Conservation (phyloP, 495 filamentous ascomycete genomes). For the Aspergillus haitiensis region DNA sequence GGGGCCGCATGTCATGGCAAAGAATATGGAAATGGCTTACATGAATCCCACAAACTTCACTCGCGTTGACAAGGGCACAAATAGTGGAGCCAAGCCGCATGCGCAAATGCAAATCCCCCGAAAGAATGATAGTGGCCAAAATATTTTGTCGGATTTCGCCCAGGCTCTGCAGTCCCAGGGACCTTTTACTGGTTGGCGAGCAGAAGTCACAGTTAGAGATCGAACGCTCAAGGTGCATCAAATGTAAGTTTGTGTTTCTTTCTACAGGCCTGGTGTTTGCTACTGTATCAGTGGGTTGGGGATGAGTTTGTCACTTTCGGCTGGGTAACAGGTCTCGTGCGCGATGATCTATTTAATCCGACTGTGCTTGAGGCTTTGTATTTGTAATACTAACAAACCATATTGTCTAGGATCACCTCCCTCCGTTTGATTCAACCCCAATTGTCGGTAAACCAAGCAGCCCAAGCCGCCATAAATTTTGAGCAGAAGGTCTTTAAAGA, state of each 20-base stretch:
- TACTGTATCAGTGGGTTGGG: no score
- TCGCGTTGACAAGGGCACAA: conserved; percentile 45
- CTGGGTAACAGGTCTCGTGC: no score
- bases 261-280: neutral
- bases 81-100: conserved; percentile 37
- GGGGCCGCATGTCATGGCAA: no score
- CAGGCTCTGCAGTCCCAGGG: conserved; percentile 41
- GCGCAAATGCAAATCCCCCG: conserved; percentile 35
- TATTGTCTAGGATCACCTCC: conserved; percentile 43
- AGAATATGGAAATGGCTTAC: conserved; percentile 3
- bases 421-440: conserved; percentile 53
- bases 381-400: neutral
- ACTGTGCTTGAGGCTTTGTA: neutral
- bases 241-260: conserved; percentile 39
- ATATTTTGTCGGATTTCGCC: conserved; percentile 41
- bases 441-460: conserved; percentile 40
- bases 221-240: conserved; percentile 47
- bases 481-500: conserved; percentile 51
- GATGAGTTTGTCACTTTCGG: no score
- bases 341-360: neutral
- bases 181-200: conserved; percentile 48
- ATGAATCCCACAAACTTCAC: conserved; percentile 53
- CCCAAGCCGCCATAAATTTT: conserved; percentile 49
- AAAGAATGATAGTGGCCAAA: conserved; percentile 36
- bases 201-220: conserved; percentile 40